Percentiles rank a stretch among this genome's conserved stretches.
These are phyloP conservation scores for Sugiyamaella neomexicana DNA, from an alignment of 1,139 yeast species.

Conservation along the genomic window DNA sequence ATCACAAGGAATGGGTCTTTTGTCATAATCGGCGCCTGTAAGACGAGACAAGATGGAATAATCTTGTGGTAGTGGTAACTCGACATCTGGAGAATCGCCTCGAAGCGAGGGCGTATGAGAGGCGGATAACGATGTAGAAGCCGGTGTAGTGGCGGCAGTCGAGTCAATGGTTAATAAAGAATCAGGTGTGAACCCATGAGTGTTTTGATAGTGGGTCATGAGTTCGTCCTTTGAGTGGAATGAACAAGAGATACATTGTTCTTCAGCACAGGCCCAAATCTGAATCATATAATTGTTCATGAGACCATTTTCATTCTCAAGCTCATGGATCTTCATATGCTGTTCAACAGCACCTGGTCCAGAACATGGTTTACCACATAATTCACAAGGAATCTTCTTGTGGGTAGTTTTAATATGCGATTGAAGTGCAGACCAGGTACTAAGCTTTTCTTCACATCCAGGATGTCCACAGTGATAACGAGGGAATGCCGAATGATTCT, in stretches of 20 bases:
- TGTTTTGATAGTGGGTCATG: constrained; percentile 45
- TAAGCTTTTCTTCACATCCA: constrained; percentile 63
- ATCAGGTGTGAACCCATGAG: constrained; percentile 41
- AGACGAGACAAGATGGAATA: constrained; percentile 26
- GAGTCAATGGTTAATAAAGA: constrained; percentile 24
- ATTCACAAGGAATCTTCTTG: constrained; percentile 63
- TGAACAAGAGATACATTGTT: constrained; percentile 17
- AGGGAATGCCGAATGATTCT: constrained; percentile 36
- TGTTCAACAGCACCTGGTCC: constrained; percentile 68
- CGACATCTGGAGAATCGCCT: constrained; percentile 10
- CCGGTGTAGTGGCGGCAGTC: constrained; percentile 3
- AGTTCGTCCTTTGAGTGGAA: constrained; percentile 29
- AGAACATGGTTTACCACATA: constrained; percentile 73
- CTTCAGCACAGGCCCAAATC: constrained; percentile 28
- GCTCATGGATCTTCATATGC: constrained; percentile 50
- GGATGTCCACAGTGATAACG: constrained; percentile 53
- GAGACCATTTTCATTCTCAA: constrained; percentile 1
- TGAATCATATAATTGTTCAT: constrained; percentile 18
- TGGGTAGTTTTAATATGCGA: constrained; percentile 71
- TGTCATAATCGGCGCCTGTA: constrained; percentile 42
- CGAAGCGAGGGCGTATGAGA: constrained; percentile 6
- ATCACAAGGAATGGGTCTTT: constrained; percentile 39
- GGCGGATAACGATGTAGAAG: not conserved
- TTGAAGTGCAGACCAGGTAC: constrained; percentile 77
- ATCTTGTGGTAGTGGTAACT: constrained; percentile 1